Base-by-base conservation (phyloP, 495 filamentous ascomycete species). In the Aspergillus steynii region DNA sequence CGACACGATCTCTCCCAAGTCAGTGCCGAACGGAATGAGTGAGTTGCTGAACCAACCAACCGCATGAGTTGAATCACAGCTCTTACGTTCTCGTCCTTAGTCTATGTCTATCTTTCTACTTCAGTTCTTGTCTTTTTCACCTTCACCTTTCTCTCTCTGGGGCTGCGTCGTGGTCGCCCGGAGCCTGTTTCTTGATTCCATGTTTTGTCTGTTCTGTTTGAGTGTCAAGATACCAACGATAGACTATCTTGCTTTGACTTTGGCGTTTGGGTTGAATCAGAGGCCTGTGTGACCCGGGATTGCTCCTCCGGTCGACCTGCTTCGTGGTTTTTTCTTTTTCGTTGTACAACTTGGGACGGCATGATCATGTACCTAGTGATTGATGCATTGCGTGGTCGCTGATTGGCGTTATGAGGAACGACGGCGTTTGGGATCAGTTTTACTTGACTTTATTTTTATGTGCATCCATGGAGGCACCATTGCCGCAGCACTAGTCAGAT, bases 151-250 rank as follows among this genome's bases (percentile, higher is more conserved):
- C 46, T 34, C 58, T 55, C 8, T 29, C 34, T 45, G 1, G 2
- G 29, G 28, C 15, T 46, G 25, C 27, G 25, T 34, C 32, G 37
- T 42, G 37, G 37, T 14, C 37, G 37, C 10, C 1, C 37, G 1
- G 37, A 42, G 1, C 12, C 37, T 42, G 12, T 15, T 14, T 1
- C 10, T 42, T 53, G 25, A n/a, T 53, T 34, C 48, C 26, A n/a
- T 10, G 7, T 25, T 48, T 59, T 62, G 32, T 55, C 57, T 29
- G 46, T 61, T 57, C 55, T 61, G 61, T 54, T 61, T 67, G 42
- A 53, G 27, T 28, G 51, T 65, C 48, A 55, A 65, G 77, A 79
- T 79, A 78, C 75, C 77, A 78, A 63, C 60, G 75, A 77, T 79
- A 79, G 75, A 79, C 63, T 60, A 67, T 66, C 61, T 70, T 53